Evolutionary conservation across 192 early-diverging fungal genomes (phyloP), one percentile per base, ranked within the genome.

Genomic region (Coemansia sp.): DNA sequence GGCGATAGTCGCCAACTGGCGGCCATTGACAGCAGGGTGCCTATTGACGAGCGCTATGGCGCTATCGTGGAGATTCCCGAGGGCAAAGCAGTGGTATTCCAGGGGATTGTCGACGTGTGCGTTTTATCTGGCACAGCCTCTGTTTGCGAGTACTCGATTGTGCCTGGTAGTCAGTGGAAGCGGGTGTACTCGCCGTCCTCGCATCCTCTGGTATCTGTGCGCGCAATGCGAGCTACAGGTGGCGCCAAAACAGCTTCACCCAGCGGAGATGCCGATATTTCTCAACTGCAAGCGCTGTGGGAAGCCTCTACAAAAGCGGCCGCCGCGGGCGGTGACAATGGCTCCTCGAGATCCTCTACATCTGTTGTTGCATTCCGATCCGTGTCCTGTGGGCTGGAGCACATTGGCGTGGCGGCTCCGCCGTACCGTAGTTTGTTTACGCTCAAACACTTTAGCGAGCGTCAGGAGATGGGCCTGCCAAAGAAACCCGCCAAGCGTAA

Each of bases 111-210:
- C 20, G 76, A 83, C 31, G 35, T 83, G 2, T 77, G 75, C 31
- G 69, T 78, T 20, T 33, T 83, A 37, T 41, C 33, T 18, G 80
- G 80, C 6, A 21, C 66, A 0, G 63, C 64, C 16, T 65, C 71
- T 9, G 62, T 65, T 23, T 77, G 74, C 37, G 76, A 72, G 47
- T 68, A 83, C 26, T 34, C 25, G 11, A 23, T 64, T 26, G 6
- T 37, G 35, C 39, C 53, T 3, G 59, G 41, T 2, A 43, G 47
- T 6, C 43, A 36, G 23, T 83, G 80, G 80, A 45, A n/a, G 39
- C 75, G 80, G 3, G 60, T 75, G n/a, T 83, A 72, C 57, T 83
- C 80, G 60, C 80, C 80, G 34, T 68, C 75, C 7, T 77, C 80
- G 14, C 75, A 83, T 42, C 80, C 80, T 1, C 57, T 83, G 16